phyloP scores from a whole-genome alignment of 2,329 filamentous ascomycete genomes.

The Aureobasidium sp. region DNA sequence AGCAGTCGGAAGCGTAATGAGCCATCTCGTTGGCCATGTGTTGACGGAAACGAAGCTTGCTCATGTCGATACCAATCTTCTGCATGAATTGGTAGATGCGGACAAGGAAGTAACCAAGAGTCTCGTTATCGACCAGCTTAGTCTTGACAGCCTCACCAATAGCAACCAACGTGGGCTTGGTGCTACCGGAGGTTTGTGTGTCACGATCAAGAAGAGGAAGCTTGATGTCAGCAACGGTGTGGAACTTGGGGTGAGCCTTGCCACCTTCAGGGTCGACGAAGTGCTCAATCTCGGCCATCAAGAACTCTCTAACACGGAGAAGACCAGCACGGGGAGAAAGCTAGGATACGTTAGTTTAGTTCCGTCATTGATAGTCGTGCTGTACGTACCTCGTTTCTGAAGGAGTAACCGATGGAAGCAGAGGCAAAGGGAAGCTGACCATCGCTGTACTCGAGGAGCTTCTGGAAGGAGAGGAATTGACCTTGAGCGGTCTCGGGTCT shows the following conservation, averaged over 20 bases:
- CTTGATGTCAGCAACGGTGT: conserved; percentile 74
- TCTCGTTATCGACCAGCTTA: conserved; percentile 90
- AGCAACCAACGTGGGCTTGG: conserved; percentile 59
- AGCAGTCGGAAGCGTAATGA: conserved; percentile 94
- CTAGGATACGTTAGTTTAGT: neutral
- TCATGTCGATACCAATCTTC: conserved; percentile 77
- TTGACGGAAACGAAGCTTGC: conserved; percentile 90
- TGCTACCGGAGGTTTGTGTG: conserved; percentile 80
- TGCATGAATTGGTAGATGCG: conserved; percentile 85
- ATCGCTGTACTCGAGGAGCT: conserved; percentile 94
- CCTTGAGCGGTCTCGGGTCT: conserved; percentile 95
- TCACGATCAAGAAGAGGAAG: conserved; percentile 76
- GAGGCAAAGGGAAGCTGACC: conserved; percentile 94
- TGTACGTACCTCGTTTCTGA: conserved; percentile 64
- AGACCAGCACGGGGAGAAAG: conserved; percentile 90
- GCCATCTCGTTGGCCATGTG: conserved; percentile 90
- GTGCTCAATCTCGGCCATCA: conserved; percentile 99
- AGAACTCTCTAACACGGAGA: conserved; percentile 87
- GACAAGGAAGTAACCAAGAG: conserved; percentile 92
- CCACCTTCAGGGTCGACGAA: conserved; percentile 90
- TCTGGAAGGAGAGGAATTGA: conserved; percentile 94
- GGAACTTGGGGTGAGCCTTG: conserved; percentile 88
- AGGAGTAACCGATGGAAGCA: conserved; percentile 93
- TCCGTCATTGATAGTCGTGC: neutral
- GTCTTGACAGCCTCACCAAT: conserved; percentile 80